Conservation (phyloP, 2,329 filamentous ascomycete genomes). For the Waltergamsia citrina region DNA sequence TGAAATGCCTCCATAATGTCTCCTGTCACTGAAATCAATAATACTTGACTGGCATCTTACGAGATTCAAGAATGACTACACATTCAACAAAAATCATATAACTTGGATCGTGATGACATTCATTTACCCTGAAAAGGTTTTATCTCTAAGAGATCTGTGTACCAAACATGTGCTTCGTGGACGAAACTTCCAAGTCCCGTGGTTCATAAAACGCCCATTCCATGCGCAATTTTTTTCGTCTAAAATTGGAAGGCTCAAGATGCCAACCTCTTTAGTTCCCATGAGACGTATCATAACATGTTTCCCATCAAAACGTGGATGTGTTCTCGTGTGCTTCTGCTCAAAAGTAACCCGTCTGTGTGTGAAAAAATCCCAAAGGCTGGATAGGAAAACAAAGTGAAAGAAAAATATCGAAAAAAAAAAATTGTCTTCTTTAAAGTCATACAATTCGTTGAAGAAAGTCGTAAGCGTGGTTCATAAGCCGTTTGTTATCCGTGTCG, state of each 20-base stretch:
- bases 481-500: slow-evolving; percentile 20
- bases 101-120: background rate
- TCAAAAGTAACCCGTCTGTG: background rate
- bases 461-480: slow-evolving; percentile 24
- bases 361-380: background rate
- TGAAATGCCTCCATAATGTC: too few relatives aligned
- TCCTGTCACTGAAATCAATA: too few relatives aligned
- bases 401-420: slow-evolving; percentile 15
- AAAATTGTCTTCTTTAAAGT: slow-evolving; percentile 27
- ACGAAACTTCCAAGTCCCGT: background rate
- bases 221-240: slow-evolving; percentile 1
- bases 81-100: too few relatives aligned
- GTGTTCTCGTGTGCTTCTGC: background rate
- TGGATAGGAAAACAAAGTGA: slow-evolving; percentile 5
- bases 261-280: background rate
- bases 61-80: too few relatives aligned
- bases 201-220: background rate
- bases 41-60: too few relatives aligned
- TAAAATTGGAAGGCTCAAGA: background rate
- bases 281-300: slow-evolving; percentile 10
- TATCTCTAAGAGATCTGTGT: background rate
- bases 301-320: slow-evolving; percentile 11
- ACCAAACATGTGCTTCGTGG: background rate
- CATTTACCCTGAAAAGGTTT: background rate
- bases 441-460: slow-evolving; percentile 27